A percentile compares a stretch with the other conserved stretches of the same genome.
Evolutionary conservation across 2,329 filamentous ascomycete species (phyloP).

Genomic region (Penicillium sp.): DNA sequence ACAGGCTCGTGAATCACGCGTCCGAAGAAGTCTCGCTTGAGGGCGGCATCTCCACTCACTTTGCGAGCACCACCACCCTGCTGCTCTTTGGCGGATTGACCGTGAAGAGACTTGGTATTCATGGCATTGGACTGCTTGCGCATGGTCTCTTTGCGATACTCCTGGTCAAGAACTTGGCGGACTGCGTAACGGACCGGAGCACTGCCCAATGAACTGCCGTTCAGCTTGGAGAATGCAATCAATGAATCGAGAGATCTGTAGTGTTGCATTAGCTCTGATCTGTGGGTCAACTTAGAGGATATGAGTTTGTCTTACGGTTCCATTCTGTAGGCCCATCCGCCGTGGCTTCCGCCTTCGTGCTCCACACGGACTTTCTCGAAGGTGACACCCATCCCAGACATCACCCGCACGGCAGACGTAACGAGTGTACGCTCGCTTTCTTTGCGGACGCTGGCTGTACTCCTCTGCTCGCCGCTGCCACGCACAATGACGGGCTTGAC

Average conservation of each 20-base stretch:
- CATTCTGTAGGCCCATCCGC: slow-evolving; percentile 87
- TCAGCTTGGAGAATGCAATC: slow-evolving; percentile 59
- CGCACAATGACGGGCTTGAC: slow-evolving; percentile 87
- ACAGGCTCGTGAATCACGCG: slow-evolving; percentile 60
- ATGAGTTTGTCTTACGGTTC: slow-evolving; percentile 70
- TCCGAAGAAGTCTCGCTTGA: slow-evolving; percentile 86
- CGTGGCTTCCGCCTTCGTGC: slow-evolving; percentile 59
- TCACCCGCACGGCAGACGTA: slow-evolving; percentile 73
- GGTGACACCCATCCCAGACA: slow-evolving; percentile 78
- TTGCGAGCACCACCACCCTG: slow-evolving; percentile 29
- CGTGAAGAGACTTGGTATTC: slow-evolving; percentile 31
- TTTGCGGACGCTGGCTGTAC: slow-evolving; percentile 82
- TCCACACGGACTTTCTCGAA: slow-evolving; percentile 83
- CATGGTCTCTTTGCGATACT: slow-evolving; percentile 73
- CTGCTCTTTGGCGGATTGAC: slow-evolving; percentile 37
- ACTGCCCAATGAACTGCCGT: slow-evolving; percentile 53
- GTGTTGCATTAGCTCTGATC: slow-evolving; percentile 8
- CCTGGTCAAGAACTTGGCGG: slow-evolving; percentile 88
- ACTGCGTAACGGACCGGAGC: slow-evolving; percentile 87
- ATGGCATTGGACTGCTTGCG: slow-evolving; percentile 65
- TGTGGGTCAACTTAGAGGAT: background rate
- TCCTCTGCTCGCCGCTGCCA: slow-evolving; percentile 64
- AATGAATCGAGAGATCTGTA: slow-evolving; percentile 71
- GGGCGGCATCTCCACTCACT: slow-evolving; percentile 34
- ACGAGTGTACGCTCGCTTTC: slow-evolving; percentile 83